Evolutionary conservation across 495 filamentous ascomycete genomes (phyloP), one percentile per base, ranked within the genome.

Genomic region (Hypoxylon fragiforme): DNA sequence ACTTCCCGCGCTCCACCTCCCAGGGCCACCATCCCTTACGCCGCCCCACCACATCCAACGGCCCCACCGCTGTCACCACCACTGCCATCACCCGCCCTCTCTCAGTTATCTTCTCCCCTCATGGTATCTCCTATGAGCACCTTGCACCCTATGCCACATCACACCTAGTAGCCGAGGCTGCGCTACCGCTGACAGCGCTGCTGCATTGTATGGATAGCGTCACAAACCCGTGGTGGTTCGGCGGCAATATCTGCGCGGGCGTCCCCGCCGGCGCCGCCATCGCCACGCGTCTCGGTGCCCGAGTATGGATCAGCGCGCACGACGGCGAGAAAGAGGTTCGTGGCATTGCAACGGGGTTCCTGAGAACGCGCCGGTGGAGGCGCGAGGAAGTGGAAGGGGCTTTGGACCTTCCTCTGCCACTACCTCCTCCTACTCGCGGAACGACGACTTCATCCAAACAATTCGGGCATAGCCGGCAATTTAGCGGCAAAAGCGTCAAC

Each of bases 301-400:
- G 70, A 40, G 65, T 71, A 3, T 88, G 86, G 86, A 77, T 88
- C 16, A 75, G 78, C 46, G 81, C 86, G 1, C 86, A 89, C 49
- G 85, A 88, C 57, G 84, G 80, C 11, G 80, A 80, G 13, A 89
- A 87, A 57, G 70, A 79, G 14, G 76, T 78, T 32, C 71, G 64
- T 1, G 85, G 85, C 0, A 16, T 84, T 9, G 75, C 71, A 1
- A 80, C 77, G 15, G 65, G 63, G 24, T 70, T 77, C 57, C 65
- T 83, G 1, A 72, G 70, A 47, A 81, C 72, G 8, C 63, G 67
- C 38, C 74, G 71, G 28, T 82, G 69, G 60, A 50, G 57, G 0
- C 40, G 58, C 1, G 70, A 79, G 4, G 79, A 82, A 32, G 75
- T 85, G 4, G 68, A 73, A 55, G 39, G 38, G 4, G 59, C 50